Conservation (phyloP, 805 yeast species). For the Cyberlindnera euphorbiae region DNA sequence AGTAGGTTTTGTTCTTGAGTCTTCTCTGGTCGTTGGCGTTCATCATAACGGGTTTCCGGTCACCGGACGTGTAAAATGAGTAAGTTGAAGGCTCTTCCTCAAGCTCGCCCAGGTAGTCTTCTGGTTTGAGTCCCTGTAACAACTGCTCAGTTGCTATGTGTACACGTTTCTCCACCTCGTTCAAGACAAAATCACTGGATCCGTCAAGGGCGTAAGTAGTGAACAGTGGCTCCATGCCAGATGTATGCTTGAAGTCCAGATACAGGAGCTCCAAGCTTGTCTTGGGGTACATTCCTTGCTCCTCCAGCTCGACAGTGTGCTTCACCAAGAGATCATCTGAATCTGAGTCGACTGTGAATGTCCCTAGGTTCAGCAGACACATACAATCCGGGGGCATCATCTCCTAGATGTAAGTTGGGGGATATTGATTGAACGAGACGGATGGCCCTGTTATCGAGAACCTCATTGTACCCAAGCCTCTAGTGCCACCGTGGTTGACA, state of each 20-base stretch:
- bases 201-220: no score
- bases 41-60: constrained; percentile 12
- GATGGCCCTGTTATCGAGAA: constrained; percentile 2
- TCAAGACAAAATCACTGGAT: no score
- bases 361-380: constrained; percentile 47
- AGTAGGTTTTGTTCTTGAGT: constrained; percentile 1
- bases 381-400: constrained; percentile 49
- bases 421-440: constrained; percentile 29
- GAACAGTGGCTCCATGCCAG: no score
- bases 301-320: constrained; percentile 40
- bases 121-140: constrained; percentile 3
- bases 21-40: constrained; percentile 8
- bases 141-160: constrained; percentile 11
- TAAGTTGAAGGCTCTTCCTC: neutral
- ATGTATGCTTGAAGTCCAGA: constrained; percentile 34
- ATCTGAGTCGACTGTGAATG: constrained; percentile 34
- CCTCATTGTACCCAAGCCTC: constrained; percentile 51
- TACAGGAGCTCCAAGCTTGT: constrained; percentile 44
- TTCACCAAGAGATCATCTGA: no score
- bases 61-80: constrained; percentile 2
- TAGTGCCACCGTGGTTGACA: constrained; percentile 1
- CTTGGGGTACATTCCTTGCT: constrained; percentile 49
- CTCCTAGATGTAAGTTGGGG: constrained; percentile 54
- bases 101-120: neutral
- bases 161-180: constrained; percentile 3